Evolutionary conservation across 371 early-diverging fungal genomes (phyloP).

Genomic region (Zancudomyces culisetae): DNA sequence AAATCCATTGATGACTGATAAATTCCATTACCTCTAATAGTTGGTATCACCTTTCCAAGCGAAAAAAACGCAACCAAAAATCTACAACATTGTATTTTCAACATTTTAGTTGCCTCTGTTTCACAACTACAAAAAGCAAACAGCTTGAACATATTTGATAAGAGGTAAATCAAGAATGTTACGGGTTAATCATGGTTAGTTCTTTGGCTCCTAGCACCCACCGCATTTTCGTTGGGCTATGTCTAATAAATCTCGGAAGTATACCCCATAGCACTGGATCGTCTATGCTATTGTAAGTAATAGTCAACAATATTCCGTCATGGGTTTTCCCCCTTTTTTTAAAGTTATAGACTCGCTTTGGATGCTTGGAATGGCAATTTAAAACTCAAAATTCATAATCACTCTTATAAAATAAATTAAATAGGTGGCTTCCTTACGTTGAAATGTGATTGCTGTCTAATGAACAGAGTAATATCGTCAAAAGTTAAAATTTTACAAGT

Average conservation of each 20-base stretch:
- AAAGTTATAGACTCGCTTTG: too few relatives aligned
- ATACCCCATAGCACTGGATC: conserved; percentile 72
- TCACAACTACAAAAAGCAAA: neutral
- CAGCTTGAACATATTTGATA: neutral
- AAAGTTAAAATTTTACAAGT: neutral
- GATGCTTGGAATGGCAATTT: too few relatives aligned
- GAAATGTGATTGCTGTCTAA: conserved; percentile 32
- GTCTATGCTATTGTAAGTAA: conserved; percentile 32
- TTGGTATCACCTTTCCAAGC: conserved; percentile 61
- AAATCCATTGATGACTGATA: conserved; percentile 67
- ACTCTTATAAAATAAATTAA: neutral
- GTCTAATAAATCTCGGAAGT: conserved; percentile 31
- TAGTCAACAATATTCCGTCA: neutral
- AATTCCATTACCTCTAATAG: conserved; percentile 64
- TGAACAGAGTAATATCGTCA: conserved; percentile 1
- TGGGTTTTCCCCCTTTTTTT: neutral
- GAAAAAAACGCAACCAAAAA: conserved; percentile 44
- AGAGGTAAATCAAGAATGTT: conserved; percentile 7
- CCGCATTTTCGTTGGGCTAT: conserved; percentile 32
- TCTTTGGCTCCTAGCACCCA: conserved; percentile 78
- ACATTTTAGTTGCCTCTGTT: neutral
- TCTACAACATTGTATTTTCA: conserved; percentile 13
- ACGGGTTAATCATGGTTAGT: conserved; percentile 54
- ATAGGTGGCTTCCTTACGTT: conserved; percentile 15
- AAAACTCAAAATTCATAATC: too few relatives aligned